Evolutionary conservation across 495 filamentous ascomycete genomes (phyloP).

Genomic region (Pyrenula massariospora): DNA sequence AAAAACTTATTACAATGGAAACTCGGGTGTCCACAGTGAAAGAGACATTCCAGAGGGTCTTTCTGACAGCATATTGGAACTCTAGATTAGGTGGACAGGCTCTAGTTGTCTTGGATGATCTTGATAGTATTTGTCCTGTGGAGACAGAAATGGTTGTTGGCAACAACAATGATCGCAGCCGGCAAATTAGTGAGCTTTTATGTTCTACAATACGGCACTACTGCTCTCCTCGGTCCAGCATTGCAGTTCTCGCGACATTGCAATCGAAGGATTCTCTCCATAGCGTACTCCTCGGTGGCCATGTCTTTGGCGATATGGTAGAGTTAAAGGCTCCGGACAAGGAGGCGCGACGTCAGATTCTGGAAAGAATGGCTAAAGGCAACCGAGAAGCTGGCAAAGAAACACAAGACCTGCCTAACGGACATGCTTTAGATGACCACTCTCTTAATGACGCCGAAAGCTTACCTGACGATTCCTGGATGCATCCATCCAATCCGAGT

Average conservation of each 20-base stretch:
- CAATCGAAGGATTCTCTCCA: constrained; percentile 84
- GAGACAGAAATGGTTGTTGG: constrained; percentile 90
- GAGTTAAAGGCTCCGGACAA: constrained; percentile 81
- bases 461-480: constrained; percentile 52
- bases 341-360: constrained; percentile 68
- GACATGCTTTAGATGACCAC: constrained; percentile 26
- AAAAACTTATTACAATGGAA: constrained; percentile 76
- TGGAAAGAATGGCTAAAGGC: constrained; percentile 44
- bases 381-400: constrained; percentile 17
- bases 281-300: constrained; percentile 65
- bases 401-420: constrained; percentile 25
- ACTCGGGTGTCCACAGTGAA: constrained; percentile 80
- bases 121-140: constrained; percentile 81
- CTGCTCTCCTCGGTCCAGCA: constrained; percentile 59
- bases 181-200: constrained; percentile 83
- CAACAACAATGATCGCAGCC: constrained; percentile 79
- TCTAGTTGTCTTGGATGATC: constrained; percentile 78
- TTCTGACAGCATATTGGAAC: constrained; percentile 83
- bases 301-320: constrained; percentile 74
- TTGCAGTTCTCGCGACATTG: constrained; percentile 82
- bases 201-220: constrained; percentile 74
- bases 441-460: constrained; percentile 20
- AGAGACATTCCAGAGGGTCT: constrained; percentile 69
- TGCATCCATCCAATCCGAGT: constrained; percentile 47
- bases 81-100: constrained; percentile 72